Conservation (phyloP, 768 basidiomycete species). For the Cyclocybe aegerita region DNA sequence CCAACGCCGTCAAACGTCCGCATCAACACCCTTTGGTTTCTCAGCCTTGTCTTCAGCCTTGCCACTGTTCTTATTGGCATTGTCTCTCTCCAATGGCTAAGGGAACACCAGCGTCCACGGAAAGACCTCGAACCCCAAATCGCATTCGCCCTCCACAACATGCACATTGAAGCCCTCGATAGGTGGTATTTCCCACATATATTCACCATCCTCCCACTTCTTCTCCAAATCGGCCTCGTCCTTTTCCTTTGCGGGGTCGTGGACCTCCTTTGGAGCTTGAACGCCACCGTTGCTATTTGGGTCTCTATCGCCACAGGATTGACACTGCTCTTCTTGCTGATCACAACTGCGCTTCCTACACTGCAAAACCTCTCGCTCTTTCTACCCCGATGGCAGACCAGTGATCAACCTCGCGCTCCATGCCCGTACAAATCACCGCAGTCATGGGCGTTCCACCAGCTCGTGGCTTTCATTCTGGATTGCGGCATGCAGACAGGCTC, state of each 20-base stretch:
- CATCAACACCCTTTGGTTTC: conserved; percentile 14
- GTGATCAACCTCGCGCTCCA: conserved; percentile 6
- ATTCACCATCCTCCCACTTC: conserved; percentile 22
- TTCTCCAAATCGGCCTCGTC: conserved; percentile 25
- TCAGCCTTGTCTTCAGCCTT: conserved; percentile 15
- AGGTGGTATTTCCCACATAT: conserved; percentile 25
- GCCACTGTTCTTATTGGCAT: conserved; percentile 15
- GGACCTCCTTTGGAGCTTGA: conserved; percentile 21
- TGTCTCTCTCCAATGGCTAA: conserved; percentile 14
- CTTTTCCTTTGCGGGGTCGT: conserved; percentile 26
- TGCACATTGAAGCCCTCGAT: conserved; percentile 24
- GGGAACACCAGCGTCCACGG: conserved; percentile 10
- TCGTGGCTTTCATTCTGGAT: too few species aligned
- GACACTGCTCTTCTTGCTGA: conserved; percentile 14
- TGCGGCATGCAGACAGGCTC: too few species aligned
- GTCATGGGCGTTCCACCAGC: conserved; percentile 20
- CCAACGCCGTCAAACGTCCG: conserved; percentile 3
- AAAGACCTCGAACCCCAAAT: conserved; percentile 6
- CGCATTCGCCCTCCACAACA: conserved; percentile 15
- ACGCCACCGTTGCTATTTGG: conserved; percentile 16
- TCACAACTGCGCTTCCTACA: conserved; percentile 23
- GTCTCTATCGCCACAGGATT: conserved; percentile 16
- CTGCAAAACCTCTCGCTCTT: conserved; percentile 13
- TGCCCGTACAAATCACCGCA: conserved; percentile 29
- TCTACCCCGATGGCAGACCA: neutral